Conservation (phyloP, 2,329 filamentous ascomycete genomes). For the Ascochyta viciae-villosae region DNA sequence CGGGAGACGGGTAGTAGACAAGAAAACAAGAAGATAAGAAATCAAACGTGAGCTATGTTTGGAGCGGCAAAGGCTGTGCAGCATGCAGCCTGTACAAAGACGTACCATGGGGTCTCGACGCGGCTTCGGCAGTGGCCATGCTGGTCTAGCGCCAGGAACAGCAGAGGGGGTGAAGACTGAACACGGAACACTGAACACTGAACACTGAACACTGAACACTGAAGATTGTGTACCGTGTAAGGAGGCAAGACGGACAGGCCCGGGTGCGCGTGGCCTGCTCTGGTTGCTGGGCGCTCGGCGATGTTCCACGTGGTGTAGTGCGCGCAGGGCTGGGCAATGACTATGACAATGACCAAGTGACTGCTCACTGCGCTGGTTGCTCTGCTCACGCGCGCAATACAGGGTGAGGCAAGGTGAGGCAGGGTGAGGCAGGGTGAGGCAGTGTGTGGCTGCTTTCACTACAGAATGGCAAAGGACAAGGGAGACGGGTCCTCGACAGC, state of each 20-base stretch:
- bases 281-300: conserved; percentile 9
- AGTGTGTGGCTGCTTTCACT: background rate
- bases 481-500: background rate
- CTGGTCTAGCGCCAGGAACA: conserved; percentile 19
- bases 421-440: background rate
- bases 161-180: background rate
- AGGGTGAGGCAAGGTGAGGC: conserved; percentile 22
- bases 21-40: conserved; percentile 3
- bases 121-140: conserved; percentile 56
- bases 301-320: conserved; percentile 28
- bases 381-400: too few relatives aligned
- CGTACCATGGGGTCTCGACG: conserved; percentile 54
- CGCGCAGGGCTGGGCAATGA: conserved; percentile 9
- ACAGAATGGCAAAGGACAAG: background rate
- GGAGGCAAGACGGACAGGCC: background rate
- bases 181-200: too few relatives aligned
- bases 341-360: background rate
- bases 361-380: too few relatives aligned
- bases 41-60: conserved; percentile 5
- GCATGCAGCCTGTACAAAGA: conserved; percentile 32
- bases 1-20: conserved; percentile 2
- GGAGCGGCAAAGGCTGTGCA: conserved; percentile 23
- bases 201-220: background rate
- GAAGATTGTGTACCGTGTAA: too few relatives aligned
- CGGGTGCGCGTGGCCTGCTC: conserved; percentile 12